These are phyloP conservation scores for Boletus subcaerulescens DNA, from an alignment of 768 basidiomycete genomes.

Conservation along the genomic window DNA sequence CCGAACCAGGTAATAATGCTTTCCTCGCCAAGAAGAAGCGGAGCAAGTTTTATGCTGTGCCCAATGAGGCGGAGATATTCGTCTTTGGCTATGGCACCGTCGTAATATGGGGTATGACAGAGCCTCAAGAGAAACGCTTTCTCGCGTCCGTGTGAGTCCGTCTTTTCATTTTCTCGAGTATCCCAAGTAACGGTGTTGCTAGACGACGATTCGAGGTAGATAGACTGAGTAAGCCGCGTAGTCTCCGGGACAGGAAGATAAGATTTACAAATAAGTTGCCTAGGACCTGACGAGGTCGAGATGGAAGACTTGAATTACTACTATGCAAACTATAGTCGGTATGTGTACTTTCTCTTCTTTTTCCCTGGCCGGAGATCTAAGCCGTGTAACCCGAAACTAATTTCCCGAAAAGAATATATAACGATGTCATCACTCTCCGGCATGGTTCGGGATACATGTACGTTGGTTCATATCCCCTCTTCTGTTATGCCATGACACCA, in stretches of 20 bases:
- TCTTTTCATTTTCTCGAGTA: neutral
- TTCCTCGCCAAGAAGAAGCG: slow-evolving; percentile 46
- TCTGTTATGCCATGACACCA: slow-evolving; percentile 7
- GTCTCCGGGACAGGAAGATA: neutral
- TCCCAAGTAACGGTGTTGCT: slow-evolving; percentile 7
- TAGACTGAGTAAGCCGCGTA: slow-evolving; percentile 58
- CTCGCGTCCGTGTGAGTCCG: slow-evolving; percentile 81
- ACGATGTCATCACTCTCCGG: slow-evolving; percentile 93
- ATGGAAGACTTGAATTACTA: slow-evolving; percentile 98
- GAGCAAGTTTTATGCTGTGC: slow-evolving; percentile 64
- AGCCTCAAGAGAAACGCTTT: slow-evolving; percentile 87
- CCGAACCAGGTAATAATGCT: slow-evolving; percentile 31
- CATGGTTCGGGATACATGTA: slow-evolving; percentile 96
- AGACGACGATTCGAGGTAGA: slow-evolving; percentile 96
- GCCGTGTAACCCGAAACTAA: slow-evolving; percentile 31
- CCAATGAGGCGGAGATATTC: slow-evolving; percentile 83
- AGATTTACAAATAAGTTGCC: slow-evolving; percentile 2
- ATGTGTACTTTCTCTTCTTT: slow-evolving; percentile 19
- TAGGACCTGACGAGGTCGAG: slow-evolving; percentile 85
- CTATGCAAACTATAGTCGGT: slow-evolving; percentile 96
- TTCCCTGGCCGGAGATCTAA: slow-evolving; percentile 3
- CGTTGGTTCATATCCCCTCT: slow-evolving; percentile 29
- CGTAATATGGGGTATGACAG: slow-evolving; percentile 98
- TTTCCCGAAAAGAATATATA: slow-evolving; percentile 68
- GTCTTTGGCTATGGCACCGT: slow-evolving; percentile 93